Evolutionary conservation across 2,329 filamentous ascomycete genomes (phyloP).

Genomic region (Aspergillus aculeatinus): DNA sequence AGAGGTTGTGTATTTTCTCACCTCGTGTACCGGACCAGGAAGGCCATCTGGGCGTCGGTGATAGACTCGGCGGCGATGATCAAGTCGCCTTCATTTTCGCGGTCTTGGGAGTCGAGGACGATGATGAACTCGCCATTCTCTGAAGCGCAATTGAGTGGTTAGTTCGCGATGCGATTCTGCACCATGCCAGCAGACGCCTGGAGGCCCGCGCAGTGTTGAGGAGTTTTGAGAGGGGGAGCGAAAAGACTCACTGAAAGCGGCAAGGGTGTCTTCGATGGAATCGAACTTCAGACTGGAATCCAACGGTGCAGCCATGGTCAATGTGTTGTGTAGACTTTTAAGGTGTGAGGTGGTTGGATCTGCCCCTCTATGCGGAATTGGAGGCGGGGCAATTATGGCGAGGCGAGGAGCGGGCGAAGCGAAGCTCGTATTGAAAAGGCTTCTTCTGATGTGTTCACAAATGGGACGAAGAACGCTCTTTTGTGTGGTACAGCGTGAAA

Average conservation of each 20-base stretch:
- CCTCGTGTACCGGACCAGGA: conserved; percentile 86
- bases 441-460: not conserved
- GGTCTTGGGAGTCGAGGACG: conserved; percentile 85
- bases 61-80: conserved; percentile 87
- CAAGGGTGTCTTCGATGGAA: conserved; percentile 44
- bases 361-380: conserved; percentile 26
- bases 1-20: conserved; percentile 16
- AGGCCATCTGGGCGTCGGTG: conserved; percentile 88
- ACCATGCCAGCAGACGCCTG: not conserved
- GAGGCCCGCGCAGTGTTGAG: not conserved
- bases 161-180: not conserved
- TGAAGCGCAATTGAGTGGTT: conserved; percentile 32
- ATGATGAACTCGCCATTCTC: conserved; percentile 88
- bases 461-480: not conserved
- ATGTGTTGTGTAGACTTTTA: not conserved
- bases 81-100: conserved; percentile 97
- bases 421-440: not conserved
- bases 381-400: conserved; percentile 11
- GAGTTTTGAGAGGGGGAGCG: not conserved
- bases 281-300: conserved; percentile 39
- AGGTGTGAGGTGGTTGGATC: conserved; percentile 3
- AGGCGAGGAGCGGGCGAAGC: not conserved
- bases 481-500: not conserved
- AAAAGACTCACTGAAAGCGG: conserved; percentile 40
- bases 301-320: conserved; percentile 36